phyloP scores from a whole-genome alignment of 768 basidiomycete genomes.

The Lentinula lateritia region DNA sequence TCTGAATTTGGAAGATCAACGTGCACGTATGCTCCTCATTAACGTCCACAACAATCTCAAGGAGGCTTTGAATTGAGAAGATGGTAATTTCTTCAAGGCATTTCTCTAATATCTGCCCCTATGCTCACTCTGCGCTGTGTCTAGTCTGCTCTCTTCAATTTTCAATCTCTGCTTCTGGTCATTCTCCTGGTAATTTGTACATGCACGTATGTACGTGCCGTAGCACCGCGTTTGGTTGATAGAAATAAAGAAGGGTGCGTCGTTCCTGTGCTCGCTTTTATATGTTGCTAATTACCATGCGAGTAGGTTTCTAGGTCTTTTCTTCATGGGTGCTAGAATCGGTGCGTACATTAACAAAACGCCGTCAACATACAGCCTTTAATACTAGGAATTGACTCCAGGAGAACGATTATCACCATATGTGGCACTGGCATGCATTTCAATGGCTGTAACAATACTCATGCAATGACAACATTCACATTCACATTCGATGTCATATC shows the following conservation, averaged over 20 bases:
- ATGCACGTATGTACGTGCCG: constrained; percentile 90
- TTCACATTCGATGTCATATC: too few species aligned
- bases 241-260: constrained; percentile 90
- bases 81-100: not conserved
- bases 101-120: too few species aligned
- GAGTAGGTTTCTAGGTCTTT: constrained; percentile 78
- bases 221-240: constrained; percentile 87
- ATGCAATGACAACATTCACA: constrained; percentile 1
- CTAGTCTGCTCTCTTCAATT: constrained; percentile 87
- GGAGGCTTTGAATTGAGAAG: not conserved
- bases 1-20: not conserved
- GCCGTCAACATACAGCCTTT: not conserved
- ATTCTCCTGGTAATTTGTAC: constrained; percentile 94
- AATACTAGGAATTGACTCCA: constrained; percentile 22
- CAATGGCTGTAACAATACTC: constrained; percentile 80
- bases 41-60: not conserved
- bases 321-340: constrained; percentile 95
- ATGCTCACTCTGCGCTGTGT: not conserved
- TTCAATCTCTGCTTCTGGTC: constrained; percentile 90
- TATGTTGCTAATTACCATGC: not conserved
- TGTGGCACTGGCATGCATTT: constrained; percentile 86
- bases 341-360: constrained; percentile 41
- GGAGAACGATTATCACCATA: constrained; percentile 96
- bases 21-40: not conserved
- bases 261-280: not conserved